Evolutionary conservation across 495 filamentous ascomycete species (phyloP).

Genomic region (Astrocystis sublimbata): DNA sequence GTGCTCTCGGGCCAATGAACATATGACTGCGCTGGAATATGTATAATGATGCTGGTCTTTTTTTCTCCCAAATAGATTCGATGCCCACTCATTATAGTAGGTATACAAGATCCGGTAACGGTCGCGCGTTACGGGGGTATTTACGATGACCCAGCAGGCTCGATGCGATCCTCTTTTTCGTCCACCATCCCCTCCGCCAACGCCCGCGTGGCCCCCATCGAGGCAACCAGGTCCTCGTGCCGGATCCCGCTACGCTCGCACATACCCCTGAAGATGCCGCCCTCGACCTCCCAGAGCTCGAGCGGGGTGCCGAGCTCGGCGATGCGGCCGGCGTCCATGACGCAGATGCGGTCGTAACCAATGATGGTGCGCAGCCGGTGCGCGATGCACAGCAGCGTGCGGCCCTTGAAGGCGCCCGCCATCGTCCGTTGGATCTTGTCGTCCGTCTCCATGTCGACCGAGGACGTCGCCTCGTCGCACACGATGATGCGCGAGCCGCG

Average conservation of each 20-base stretch:
- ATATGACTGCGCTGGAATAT: not conserved
- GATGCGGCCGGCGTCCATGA: constrained; percentile 88
- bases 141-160: constrained; percentile 2
- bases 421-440: constrained; percentile 93
- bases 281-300: constrained; percentile 59
- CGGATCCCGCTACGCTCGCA: constrained; percentile 87
- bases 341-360: constrained; percentile 91
- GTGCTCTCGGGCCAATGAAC: constrained; percentile 1
- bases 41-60: not conserved
- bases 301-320: constrained; percentile 81
- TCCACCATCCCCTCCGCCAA: constrained; percentile 10
- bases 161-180: constrained; percentile 9
- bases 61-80: no score
- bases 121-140: no score
- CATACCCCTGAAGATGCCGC: constrained; percentile 85
- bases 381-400: constrained; percentile 93
- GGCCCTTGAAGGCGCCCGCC: constrained; percentile 79
- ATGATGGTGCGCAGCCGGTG: constrained; percentile 89
- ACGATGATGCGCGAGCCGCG: constrained; percentile 87
- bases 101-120: no score
- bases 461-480: constrained; percentile 92
- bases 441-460: constrained; percentile 95
- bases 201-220: not conserved
- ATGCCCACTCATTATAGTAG: no score
- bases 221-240: constrained; percentile 64